Conservation (phyloP, 768 basidiomycete genomes). For the Scleroderma bovista region DNA sequence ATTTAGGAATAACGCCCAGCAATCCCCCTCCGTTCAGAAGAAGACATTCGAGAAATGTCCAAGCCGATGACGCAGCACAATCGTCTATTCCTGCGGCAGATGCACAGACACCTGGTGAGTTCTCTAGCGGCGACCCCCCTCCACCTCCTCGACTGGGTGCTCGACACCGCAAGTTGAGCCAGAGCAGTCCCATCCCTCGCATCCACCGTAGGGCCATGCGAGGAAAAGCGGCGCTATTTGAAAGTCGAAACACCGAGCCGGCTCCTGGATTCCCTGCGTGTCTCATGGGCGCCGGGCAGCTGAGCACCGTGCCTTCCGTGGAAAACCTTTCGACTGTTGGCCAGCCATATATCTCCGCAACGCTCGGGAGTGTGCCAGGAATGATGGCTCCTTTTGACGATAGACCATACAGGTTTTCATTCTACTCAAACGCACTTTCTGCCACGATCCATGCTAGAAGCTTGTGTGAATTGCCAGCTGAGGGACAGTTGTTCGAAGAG, state of each 20-base stretch:
- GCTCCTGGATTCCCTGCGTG: conserved; percentile 43
- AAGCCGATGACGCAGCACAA: conserved; percentile 7
- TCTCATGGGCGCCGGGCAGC: conserved; percentile 23
- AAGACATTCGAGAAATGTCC: conserved; percentile 11
- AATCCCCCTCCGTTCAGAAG: conserved; percentile 15
- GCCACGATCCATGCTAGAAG: conserved; percentile 95
- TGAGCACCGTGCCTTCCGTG: conserved; percentile 37
- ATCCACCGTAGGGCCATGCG: conserved; percentile 51
- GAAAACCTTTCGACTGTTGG: conserved; percentile 31
- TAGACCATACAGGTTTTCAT: conserved; percentile 95
- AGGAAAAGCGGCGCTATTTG: conserved; percentile 91
- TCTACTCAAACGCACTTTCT: conserved; percentile 89
- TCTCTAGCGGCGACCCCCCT: conserved; percentile 6
- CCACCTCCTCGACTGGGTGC: conserved; percentile 26
- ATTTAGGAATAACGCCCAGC: conserved; percentile 53
- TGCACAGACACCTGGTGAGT: conserved; percentile 6
- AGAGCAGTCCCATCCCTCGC: conserved; percentile 68
- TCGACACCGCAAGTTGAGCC: conserved; percentile 83
- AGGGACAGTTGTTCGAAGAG: conserved; percentile 89
- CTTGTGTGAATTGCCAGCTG: conserved; percentile 87
- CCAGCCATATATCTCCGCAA: conserved; percentile 8
- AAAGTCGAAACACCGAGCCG: conserved; percentile 43
- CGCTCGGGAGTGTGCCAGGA: conserved; percentile 15
- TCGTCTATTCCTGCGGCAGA: neutral
- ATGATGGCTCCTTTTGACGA: conserved; percentile 60